phyloP scores from a whole-genome alignment of 495 filamentous ascomycete genomes.

The Neurospora hispaniola region DNA sequence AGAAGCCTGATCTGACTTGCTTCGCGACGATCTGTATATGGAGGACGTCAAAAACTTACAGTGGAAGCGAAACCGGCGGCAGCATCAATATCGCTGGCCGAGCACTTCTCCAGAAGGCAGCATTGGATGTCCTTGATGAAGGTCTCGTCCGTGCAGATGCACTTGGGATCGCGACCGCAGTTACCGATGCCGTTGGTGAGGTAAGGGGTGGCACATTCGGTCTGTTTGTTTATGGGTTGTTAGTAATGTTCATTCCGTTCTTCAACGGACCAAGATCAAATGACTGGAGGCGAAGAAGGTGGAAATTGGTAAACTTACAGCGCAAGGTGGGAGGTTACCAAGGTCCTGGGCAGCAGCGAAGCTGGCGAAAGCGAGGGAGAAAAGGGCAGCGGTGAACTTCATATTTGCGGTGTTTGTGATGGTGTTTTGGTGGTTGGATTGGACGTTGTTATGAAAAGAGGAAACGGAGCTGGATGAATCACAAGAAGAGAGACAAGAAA shows the following conservation, averaged over 20 bases:
- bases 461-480: not conserved
- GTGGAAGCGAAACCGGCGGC: conserved; percentile 24
- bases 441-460: not conserved
- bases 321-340: conserved; percentile 42
- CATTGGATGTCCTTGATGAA: conserved; percentile 56
- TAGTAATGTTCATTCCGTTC: not conserved
- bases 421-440: not conserved
- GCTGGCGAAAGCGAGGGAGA: conserved; percentile 21
- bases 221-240: conserved; percentile 31
- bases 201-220: conserved; percentile 42
- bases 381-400: conserved; percentile 25
- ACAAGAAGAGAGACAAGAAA: conserved; percentile 2
- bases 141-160: conserved; percentile 52
- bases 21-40: too few species aligned
- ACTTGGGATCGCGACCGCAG: conserved; percentile 50
- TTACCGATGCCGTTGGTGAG: conserved; percentile 34
- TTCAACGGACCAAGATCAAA: conserved; percentile 2
- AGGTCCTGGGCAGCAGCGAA: conserved; percentile 28
- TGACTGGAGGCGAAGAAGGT: not conserved
- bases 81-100: conserved; percentile 27
- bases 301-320: conserved; percentile 27
- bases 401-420: conserved; percentile 17
- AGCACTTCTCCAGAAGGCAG: conserved; percentile 52
- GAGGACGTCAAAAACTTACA: conserved; percentile 6
- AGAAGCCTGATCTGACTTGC: not conserved